phyloP scores from a whole-genome alignment of 1,139 yeast species.

The Wickerhamomyces sp. region DNA sequence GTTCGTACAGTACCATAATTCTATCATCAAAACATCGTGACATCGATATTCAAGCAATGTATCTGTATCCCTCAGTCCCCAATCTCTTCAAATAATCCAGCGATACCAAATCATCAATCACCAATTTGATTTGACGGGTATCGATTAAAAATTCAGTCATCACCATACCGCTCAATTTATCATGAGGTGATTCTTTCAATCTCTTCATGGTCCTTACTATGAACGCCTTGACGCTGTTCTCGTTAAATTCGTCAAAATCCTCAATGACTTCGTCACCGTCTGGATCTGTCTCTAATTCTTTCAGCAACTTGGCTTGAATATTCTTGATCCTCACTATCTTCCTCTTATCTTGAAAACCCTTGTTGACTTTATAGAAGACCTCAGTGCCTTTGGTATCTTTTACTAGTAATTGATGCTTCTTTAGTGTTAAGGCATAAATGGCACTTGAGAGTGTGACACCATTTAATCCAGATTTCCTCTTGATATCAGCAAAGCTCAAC shows the following conservation, averaged over 20 bases:
- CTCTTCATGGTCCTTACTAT: slow-evolving; percentile 31
- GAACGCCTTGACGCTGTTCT: slow-evolving; percentile 29
- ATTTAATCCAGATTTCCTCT: slow-evolving; percentile 11
- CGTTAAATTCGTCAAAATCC: neutral
- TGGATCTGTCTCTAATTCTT: slow-evolving; percentile 18
- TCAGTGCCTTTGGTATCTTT: slow-evolving; percentile 19
- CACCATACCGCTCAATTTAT: slow-evolving; percentile 28
- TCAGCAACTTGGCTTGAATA: slow-evolving; percentile 26
- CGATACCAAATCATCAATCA: slow-evolving; percentile 28
- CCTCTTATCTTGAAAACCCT: slow-evolving; percentile 24
- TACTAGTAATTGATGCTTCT: slow-evolving; percentile 15
- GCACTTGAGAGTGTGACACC: slow-evolving; percentile 12
- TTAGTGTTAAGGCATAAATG: slow-evolving; percentile 17
- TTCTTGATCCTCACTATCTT: slow-evolving; percentile 27
- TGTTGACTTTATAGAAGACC: slow-evolving; percentile 26
- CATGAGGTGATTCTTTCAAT: slow-evolving; percentile 27
- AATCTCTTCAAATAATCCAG: slow-evolving; percentile 27
- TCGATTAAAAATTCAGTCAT: slow-evolving; percentile 26
- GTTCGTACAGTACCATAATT: too few species aligned
- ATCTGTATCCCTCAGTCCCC: slow-evolving; percentile 1
- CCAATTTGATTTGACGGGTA: slow-evolving; percentile 25
- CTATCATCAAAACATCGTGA: too few species aligned
- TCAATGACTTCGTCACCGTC: slow-evolving; percentile 15
- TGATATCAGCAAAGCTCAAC: slow-evolving; percentile 12
- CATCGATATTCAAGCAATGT: slow-evolving; percentile 12